Evolutionary conservation across 495 filamentous ascomycete genomes (phyloP), one percentile per base, ranked within the genome.

Genomic region (Daldinia grandis): DNA sequence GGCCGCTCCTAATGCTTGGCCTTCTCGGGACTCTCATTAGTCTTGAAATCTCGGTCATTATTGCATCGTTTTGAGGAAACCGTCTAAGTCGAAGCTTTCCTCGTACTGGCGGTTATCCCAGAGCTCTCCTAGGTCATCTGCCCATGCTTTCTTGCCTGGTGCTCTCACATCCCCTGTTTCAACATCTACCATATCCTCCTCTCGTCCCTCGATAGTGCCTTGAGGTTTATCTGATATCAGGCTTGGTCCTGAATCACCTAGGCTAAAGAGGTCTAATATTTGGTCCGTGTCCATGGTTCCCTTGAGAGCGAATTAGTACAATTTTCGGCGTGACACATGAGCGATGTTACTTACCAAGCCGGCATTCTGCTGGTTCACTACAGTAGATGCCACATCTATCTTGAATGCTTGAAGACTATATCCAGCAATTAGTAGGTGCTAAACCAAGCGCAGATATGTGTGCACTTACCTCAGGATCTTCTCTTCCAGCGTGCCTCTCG

Each of bases 281-380:
- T 99, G 93, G 74, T 97, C 95, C 57, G 95, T 99, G 80, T 98
- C 93, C 95, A 98, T 98, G 2, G 93, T 86, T 17, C 73, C 73
- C 75, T 77, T 56, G 53, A n/a, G 35, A 14, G 17, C n/a, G 4
- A 30, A 28, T 77, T 66, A 77, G 73, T 50, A 58, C 19, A 6
- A 21, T 35, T 31, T 33, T 40, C 35, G 24, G 6, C 38, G 37
- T 2, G 8, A 0, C 9, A 28, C 10, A 31, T 33, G 6, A 15
- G 53, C 4, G 6, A 51, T 17, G 37, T 14, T 15, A 64, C 75
- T 93, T 74, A 90, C 90, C 7, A 99, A 83, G 15, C 95, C 95
- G 8, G 95, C 94, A 76, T 98, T 99, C 81, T 98, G 95, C 82
- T 98, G 95, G 81, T 99, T 99, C 69, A 99, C 96, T 12, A 99